These are phyloP conservation scores for Verticillium albo-atrum DNA, from an alignment of 2,329 filamentous ascomycete genomes.

Conservation along the genomic window DNA sequence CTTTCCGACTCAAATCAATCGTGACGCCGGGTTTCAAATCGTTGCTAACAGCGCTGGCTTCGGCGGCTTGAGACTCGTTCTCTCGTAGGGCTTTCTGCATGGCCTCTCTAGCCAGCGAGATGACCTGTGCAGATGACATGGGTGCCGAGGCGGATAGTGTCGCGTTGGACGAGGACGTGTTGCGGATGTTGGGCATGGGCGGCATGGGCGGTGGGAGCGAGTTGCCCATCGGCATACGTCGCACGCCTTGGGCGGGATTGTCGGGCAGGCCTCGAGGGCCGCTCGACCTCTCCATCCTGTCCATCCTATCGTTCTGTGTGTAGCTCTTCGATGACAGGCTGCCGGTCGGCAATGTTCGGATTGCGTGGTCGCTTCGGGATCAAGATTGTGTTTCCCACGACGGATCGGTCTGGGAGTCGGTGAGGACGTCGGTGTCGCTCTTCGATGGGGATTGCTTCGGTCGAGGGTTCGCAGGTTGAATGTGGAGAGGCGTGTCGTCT, in stretches of 20 bases:
- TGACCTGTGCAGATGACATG: slow-evolving; percentile 59
- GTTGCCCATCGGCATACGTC: slow-evolving; percentile 28
- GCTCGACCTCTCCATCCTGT: slow-evolving; percentile 14
- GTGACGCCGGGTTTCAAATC: slow-evolving; percentile 68
- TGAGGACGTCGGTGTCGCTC: background rate
- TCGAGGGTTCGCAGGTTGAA: slow-evolving; percentile 3
- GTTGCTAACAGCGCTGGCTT: slow-evolving; percentile 54
- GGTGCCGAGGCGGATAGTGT: slow-evolving; percentile 45
- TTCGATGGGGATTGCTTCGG: slow-evolving; percentile 3
- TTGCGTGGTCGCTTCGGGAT: background rate
- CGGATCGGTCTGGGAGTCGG: background rate
- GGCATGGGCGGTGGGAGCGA: slow-evolving; percentile 35
- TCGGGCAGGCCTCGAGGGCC: slow-evolving; percentile 34
- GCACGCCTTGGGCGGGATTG: slow-evolving; percentile 27
- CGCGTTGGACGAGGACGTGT: slow-evolving; percentile 36
- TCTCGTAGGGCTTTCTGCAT: slow-evolving; percentile 64
- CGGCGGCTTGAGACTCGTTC: slow-evolving; percentile 58
- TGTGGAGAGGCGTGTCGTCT: slow-evolving; percentile 9
- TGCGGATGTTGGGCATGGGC: slow-evolving; percentile 43
- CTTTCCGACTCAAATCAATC: slow-evolving; percentile 72
- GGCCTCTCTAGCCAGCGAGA: slow-evolving; percentile 60
- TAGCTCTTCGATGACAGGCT: slow-evolving; percentile 4
- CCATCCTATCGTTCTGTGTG: slow-evolving; percentile 1
- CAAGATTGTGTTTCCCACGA: background rate
- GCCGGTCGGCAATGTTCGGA: slow-evolving; percentile 1